Conservation (phyloP, 2,329 filamentous ascomycete species). For the Xylaria sp. region DNA sequence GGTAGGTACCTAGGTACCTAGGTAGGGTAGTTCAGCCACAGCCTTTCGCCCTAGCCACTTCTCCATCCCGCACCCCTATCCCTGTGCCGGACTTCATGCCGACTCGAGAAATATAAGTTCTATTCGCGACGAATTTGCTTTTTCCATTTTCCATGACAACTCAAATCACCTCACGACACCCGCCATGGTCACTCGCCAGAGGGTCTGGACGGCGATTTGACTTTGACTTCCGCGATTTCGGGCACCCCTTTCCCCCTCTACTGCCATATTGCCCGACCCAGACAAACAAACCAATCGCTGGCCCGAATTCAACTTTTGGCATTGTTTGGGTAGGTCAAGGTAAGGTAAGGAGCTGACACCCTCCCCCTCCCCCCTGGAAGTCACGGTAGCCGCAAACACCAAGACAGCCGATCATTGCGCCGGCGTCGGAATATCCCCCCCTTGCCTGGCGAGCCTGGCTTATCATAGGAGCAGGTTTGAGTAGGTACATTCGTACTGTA, state of each 20-base stretch:
- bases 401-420: conserved; percentile 26
- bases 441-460: conserved; percentile 2
- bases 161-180: conserved; percentile 1
- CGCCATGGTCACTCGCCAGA: not conserved
- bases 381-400: conserved; percentile 19
- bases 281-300: not conserved
- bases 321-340: not conserved
- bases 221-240: not conserved
- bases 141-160: conserved; percentile 10
- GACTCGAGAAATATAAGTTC: not conserved
- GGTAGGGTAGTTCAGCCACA: not conserved
- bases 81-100: conserved; percentile 1
- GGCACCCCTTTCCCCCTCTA: not conserved
- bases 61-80: not conserved
- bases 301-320: not conserved
- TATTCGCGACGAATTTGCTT: not conserved
- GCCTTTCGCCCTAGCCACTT: not conserved
- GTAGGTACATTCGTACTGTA: too few relatives aligned
- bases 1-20: not conserved
- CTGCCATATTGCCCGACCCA: not conserved
- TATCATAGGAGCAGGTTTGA: not conserved
- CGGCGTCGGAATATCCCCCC: conserved; percentile 11
- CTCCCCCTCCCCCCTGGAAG: conserved; percentile 23
- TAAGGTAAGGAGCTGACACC: conserved; percentile 4
- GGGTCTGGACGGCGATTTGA: not conserved